Evolutionary conservation across 805 yeast species (phyloP), one percentile per base, ranked within the genome.

Genomic region (Saturnispora quitensis): DNA sequence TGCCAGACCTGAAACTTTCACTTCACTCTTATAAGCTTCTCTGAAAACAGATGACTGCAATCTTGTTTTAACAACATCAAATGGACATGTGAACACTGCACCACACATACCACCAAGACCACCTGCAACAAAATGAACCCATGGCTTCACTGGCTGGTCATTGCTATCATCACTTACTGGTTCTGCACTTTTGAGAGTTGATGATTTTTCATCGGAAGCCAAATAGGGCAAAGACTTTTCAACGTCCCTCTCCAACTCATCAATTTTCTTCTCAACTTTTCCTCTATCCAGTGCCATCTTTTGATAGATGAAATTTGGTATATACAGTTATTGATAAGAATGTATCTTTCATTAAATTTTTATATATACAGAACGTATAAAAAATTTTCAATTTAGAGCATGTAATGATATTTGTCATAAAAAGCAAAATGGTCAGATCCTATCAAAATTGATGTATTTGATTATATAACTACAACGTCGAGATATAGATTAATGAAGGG

Each of bases 81-180:
- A 79, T 1, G 99, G 99, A 60, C 96, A 84, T 0, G 99, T 93
- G 50, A 82, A 82, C 3, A 91, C 70, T 2, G 99, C 96, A 25
- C 99, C 99, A 31, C 91, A 87, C 97, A 93, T 93, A 15, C 99
- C 99, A 34, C 97, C 99, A 25, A 87, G 66, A 13, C 96, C 95
- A 48, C 93, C 95, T 12, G 95, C 90, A n/a, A 86, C 86, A 63
- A 86, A 86, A 68, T 86, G 91, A 5, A 85, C 89, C 91, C 81
- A 77, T 35, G 82, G 81, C 53, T 68, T 66, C 2, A 73, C 73
- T 40, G 45, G 34, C 10, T 53, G 47, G 33, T 43, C 31, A 33
- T 51, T 64, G 33, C 52, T 64, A 68, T 1, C 50, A 24, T 13
- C 8, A 20, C 17, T 76, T 69, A 45, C 64, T 67, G 55, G 51